Evolutionary conservation across 2,329 filamentous ascomycete genomes (phyloP).

Genomic region (Fusarium sp.): DNA sequence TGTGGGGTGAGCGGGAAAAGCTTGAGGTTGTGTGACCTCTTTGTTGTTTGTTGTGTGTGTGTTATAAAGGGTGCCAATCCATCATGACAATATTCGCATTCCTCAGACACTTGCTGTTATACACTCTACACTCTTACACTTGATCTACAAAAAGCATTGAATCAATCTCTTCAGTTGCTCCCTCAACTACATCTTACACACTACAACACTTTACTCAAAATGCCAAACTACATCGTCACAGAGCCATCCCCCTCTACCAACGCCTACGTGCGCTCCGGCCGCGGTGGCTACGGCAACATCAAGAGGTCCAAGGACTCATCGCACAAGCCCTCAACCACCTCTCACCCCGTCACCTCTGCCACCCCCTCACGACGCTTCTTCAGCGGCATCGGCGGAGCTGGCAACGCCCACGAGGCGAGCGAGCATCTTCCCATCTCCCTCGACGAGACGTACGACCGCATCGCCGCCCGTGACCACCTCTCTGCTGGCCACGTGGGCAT

Average conservation of each 20-base stretch:
- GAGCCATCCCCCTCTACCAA: slow-evolving; percentile 49
- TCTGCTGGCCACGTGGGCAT: slow-evolving; percentile 73
- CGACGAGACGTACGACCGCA: slow-evolving; percentile 60
- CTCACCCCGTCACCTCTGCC: slow-evolving; percentile 60
- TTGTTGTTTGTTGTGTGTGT: background rate
- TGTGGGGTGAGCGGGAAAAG: slow-evolving; percentile 41
- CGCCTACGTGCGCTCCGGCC: slow-evolving; percentile 62
- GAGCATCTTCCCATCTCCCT: slow-evolving; percentile 62
- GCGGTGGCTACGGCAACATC: slow-evolving; percentile 68
- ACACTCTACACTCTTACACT: background rate
- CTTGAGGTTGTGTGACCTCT: slow-evolving; percentile 35
- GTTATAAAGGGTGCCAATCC: slow-evolving; percentile 41
- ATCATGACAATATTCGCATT: slow-evolving; percentile 35
- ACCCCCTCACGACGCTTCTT: slow-evolving; percentile 65
- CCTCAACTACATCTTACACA: background rate
- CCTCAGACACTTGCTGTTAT: background rate
- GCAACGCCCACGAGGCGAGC: slow-evolving; percentile 67
- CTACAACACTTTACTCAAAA: slow-evolving; percentile 24
- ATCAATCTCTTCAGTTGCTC: background rate
- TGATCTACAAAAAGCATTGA: background rate
- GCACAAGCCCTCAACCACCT: slow-evolving; percentile 52
- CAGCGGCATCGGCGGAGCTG: slow-evolving; percentile 75
- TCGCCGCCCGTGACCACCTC: slow-evolving; percentile 55
- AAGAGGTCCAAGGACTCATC: slow-evolving; percentile 60
- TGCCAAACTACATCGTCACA: slow-evolving; percentile 51